A percentile compares a stretch with the other conserved stretches of the same genome.
phyloP scores from a whole-genome alignment of 768 basidiomycete genomes.

The Gautieria morchelliformis region DNA sequence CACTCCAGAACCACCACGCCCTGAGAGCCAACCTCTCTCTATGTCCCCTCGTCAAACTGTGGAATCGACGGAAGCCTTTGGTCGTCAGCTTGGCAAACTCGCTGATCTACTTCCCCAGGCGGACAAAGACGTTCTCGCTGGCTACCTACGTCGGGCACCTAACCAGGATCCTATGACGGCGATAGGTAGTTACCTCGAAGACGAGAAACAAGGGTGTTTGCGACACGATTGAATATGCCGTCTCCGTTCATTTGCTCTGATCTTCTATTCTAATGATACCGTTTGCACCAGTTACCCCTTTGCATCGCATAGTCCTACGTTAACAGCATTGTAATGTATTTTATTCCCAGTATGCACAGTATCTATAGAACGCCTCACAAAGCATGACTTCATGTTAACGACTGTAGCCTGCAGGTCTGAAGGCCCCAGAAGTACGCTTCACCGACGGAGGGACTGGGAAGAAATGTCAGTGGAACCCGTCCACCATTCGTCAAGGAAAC shows the following conservation, averaged over 20 bases:
- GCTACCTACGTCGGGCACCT: slow-evolving; percentile 54
- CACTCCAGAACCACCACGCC: neutral
- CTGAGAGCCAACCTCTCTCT: neutral
- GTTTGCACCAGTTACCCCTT: slow-evolving; percentile 9
- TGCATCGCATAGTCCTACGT: slow-evolving; percentile 3
- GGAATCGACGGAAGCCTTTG: slow-evolving; percentile 40
- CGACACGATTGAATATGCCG: slow-evolving; percentile 21
- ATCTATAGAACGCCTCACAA: neutral
- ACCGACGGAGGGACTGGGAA: slow-evolving; percentile 31
- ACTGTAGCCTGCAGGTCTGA: slow-evolving; percentile 31
- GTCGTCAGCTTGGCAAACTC: slow-evolving; percentile 61
- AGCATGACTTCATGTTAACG: slow-evolving; percentile 12
- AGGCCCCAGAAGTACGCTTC: slow-evolving; percentile 31
- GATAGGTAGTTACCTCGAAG: slow-evolving; percentile 80
- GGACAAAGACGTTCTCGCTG: slow-evolving; percentile 53
- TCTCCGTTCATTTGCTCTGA: slow-evolving; percentile 8
- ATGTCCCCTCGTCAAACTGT: neutral
- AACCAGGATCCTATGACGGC: slow-evolving; percentile 69
- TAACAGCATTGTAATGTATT: slow-evolving; percentile 2
- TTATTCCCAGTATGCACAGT: neutral
- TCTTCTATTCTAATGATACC: slow-evolving; percentile 9
- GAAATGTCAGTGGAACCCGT: neutral
- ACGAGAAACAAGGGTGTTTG: slow-evolving; percentile 67
- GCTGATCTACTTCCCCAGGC: slow-evolving; percentile 64
- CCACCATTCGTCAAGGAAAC: slow-evolving; percentile 6